Conservation (phyloP, 164 flowering plant species). For the Liquidambar formosana region DNA sequence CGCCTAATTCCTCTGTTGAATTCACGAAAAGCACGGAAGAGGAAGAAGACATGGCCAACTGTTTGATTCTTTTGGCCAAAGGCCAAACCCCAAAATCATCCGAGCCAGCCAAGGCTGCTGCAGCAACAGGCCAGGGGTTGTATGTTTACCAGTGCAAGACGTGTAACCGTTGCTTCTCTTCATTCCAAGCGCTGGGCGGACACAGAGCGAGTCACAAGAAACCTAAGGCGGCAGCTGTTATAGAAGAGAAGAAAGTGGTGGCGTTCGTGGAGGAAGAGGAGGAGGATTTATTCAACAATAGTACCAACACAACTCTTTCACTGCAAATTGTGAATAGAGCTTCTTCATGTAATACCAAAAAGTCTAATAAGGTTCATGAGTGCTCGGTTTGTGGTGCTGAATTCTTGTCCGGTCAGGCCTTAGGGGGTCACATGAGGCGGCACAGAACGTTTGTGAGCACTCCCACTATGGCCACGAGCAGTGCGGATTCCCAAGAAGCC, state of each 20-base stretch:
- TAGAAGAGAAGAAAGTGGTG: neutral
- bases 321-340: conserved; percentile 26
- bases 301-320: conserved; percentile 25
- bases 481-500: conserved; percentile 5
- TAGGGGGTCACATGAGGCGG: conserved; percentile 71
- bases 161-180: conserved; percentile 51
- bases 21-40: conserved; percentile 17
- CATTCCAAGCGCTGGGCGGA: conserved; percentile 69
- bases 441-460: conserved; percentile 29
- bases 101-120: neutral
- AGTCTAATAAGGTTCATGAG: conserved; percentile 46
- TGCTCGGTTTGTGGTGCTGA: conserved; percentile 62
- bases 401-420: conserved; percentile 65
- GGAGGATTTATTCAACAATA: neutral
- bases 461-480: neutral
- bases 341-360: conserved; percentile 3
- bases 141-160: conserved; percentile 50
- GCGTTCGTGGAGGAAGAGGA: neutral
- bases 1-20: conserved; percentile 1
- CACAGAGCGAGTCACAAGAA: conserved; percentile 67
- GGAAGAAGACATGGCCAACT: conserved; percentile 65
- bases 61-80: conserved; percentile 54
- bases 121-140: conserved; percentile 1
- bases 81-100: conserved; percentile 10
- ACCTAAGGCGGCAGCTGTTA: conserved; percentile 16